Evolutionary conservation across 495 filamentous ascomycete genomes (phyloP).

Genomic region (Aspergillus ostianus): DNA sequence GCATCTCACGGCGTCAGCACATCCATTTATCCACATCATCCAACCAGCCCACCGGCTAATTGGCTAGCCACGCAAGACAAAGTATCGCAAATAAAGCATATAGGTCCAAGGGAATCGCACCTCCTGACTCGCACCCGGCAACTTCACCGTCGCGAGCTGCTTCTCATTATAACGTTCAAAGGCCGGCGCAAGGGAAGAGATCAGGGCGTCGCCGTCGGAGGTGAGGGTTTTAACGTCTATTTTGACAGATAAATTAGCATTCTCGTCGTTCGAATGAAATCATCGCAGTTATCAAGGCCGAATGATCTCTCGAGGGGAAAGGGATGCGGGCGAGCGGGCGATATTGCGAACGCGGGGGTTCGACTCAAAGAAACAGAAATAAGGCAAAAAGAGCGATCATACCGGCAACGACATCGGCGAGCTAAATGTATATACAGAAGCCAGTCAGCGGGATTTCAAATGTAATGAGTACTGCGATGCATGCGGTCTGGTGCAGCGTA

Average conservation of each 20-base stretch:
- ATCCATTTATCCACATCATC: not conserved
- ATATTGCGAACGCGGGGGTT: not conserved
- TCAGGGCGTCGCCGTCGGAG: slow-evolving; percentile 62
- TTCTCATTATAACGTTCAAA: slow-evolving; percentile 96
- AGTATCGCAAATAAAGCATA: slow-evolving; percentile 10
- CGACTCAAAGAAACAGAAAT: not conserved
- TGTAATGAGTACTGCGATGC: no score
- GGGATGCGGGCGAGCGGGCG: not conserved
- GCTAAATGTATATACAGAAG: slow-evolving; percentile 44
- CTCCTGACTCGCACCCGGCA: slow-evolving; percentile 78
- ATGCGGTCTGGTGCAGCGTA: slow-evolving; percentile 42
- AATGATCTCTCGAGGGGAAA: slow-evolving; percentile 1
- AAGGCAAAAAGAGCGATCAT: slow-evolving; percentile 25
- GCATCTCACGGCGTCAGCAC: slow-evolving; percentile 11
- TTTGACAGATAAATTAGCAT: not conserved
- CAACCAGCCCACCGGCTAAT: not conserved
- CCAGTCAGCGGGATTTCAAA: not conserved
- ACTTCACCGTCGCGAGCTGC: slow-evolving; percentile 83
- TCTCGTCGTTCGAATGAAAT: no score
- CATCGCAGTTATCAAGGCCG: not conserved
- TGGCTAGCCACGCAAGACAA: not conserved
- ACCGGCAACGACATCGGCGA: slow-evolving; percentile 89
- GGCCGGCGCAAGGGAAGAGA: slow-evolving; percentile 71
- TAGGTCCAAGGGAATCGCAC: slow-evolving; percentile 31
- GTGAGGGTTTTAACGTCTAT: slow-evolving; percentile 88